These are phyloP conservation scores for Thalassia testudinum DNA, from an alignment of 116 monocot species.

Conservation along the genomic window DNA sequence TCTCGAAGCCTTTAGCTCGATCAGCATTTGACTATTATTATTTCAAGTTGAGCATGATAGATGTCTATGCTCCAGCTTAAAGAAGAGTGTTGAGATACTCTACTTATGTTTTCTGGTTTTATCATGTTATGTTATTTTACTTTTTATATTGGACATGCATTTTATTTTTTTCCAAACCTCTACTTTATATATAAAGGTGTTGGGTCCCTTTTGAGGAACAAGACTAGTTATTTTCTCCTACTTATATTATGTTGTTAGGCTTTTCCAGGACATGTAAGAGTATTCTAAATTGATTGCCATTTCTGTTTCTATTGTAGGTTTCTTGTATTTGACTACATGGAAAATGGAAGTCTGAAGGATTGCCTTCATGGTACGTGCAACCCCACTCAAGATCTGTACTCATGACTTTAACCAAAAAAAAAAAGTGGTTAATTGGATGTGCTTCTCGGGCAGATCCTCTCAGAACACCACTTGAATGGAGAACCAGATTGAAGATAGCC, in stretches of 20 bases:
- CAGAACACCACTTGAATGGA: conserved; percentile 81
- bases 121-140: too few species aligned
- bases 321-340: conserved; percentile 76
- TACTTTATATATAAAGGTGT: too few species aligned
- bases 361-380: conserved; percentile 60
- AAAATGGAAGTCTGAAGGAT: conserved; percentile 69
- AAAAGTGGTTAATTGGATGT: neutral
- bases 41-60: too few species aligned
- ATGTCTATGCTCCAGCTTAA: too few species aligned
- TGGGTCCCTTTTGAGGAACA: too few species aligned
- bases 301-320: conserved; percentile 29
- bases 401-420: neutral
- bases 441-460: conserved; percentile 57
- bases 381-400: neutral
- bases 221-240: too few species aligned
- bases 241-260: neutral
- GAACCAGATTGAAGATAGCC: conserved; percentile 68
- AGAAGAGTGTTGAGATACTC: too few species aligned
- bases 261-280: neutral
- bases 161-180: too few species aligned
- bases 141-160: too few species aligned
- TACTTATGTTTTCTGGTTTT: too few species aligned
- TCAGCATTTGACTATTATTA: too few species aligned
- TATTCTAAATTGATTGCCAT: neutral
- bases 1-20: too few species aligned